Evolutionary conservation across 108 stramenopile species (phyloP), one percentile per base, ranked within the genome.

Genomic region (Hondaea fermentalgiana): DNA sequence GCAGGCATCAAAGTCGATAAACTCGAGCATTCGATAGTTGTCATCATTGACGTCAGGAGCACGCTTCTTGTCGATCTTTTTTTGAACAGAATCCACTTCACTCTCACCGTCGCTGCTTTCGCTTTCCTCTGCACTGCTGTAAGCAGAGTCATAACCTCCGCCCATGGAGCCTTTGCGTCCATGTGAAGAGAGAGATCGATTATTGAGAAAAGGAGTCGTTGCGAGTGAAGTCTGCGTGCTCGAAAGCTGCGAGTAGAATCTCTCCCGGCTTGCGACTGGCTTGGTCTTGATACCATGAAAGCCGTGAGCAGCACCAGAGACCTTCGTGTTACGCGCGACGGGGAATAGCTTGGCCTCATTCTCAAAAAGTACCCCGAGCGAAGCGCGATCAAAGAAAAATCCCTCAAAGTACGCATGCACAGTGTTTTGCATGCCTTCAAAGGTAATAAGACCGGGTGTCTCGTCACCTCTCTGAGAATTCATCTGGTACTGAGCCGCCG

Each of bases 321-420:
- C 14, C 55, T 57, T 57, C 16, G 55, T 16, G 55, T 57, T 8
- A 57, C 42, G 35, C 1, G 64, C 64, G 42, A 69, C 64, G 3
- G 10, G 3, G 17, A 69, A 12, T 0, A 69, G 8, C 64, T 69
- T 12, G 17, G 51, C 6, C 51, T 83, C 76, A 43, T 35, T 28
- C 5, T 47, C 25, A 23, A 83, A 83, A 6, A 83, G 76, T 12
- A 35, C 25, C 6, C 23, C 19, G 51, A 83, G 76, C 17, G 76
- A 47, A 8, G 45, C 49, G n/a, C 76, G 45, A 17, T 83, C 76
- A 45, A 83, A 83, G 28, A 83, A 83, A 23, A 25, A 53, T 3
- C 76, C 76, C 76, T 83, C 76, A 53, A 83, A 83, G 51, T 53
- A 83, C 10, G n/a, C 76, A 23, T 83, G 45, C n/a, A 83, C 51